phyloP scores from a whole-genome alignment of 257 asterid species.

The Gentiana straminea region DNA sequence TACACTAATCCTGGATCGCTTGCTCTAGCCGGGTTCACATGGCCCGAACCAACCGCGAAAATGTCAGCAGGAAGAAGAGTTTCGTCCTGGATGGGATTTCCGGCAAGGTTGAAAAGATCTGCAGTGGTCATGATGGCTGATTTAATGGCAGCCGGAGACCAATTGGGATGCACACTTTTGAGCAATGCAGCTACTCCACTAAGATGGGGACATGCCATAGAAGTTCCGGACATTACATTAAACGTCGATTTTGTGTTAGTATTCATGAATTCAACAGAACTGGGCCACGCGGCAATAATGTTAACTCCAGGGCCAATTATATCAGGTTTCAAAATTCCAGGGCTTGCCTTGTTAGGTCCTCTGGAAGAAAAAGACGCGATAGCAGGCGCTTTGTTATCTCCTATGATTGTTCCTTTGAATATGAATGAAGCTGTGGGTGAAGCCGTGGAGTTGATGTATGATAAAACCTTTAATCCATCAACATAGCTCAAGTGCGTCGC shows the following conservation, averaged over 20 bases:
- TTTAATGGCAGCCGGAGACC: too few species aligned
- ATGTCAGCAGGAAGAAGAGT: not conserved
- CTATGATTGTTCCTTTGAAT: slow-evolving; percentile 3
- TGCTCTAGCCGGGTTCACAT: not conserved
- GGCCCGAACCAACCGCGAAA: slow-evolving; percentile 14
- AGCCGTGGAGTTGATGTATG: not conserved
- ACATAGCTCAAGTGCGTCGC: slow-evolving; percentile 1
- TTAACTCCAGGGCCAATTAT: not conserved
- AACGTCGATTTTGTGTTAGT: slow-evolving; percentile 3
- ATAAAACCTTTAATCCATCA: not conserved
- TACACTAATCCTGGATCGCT: slow-evolving; percentile 10
- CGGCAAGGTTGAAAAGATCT: not conserved
- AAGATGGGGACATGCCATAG: slow-evolving; percentile 5
- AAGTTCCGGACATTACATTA: slow-evolving; percentile 9
- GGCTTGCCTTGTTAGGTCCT: too few species aligned
- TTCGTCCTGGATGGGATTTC: slow-evolving; percentile 6
- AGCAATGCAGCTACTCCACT: too few species aligned
- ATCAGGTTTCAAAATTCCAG: too few species aligned
- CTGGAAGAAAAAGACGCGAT: not conserved
- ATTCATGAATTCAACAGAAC: slow-evolving; percentile 7
- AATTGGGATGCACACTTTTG: too few species aligned
- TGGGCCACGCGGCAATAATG: slow-evolving; percentile 13
- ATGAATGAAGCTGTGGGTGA: not conserved
- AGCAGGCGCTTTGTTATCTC: not conserved
- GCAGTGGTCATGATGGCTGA: slow-evolving; percentile 7